These are phyloP conservation scores for Fusarium sp. DNA, from an alignment of 2,329 filamentous ascomycete species.

Conservation along the genomic window DNA sequence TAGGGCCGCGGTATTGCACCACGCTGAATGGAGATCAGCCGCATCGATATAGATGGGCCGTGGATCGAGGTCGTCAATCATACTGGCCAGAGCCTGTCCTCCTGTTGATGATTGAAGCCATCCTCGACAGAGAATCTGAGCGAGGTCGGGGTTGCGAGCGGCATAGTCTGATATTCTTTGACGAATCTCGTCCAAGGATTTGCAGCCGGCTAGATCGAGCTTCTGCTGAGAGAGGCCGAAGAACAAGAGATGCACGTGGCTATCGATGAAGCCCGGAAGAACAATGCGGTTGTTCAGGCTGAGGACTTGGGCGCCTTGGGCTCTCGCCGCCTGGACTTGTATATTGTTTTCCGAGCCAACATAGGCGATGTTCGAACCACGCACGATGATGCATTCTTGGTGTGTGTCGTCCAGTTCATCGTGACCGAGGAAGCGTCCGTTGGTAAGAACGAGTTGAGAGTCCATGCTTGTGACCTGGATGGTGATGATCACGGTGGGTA, in stretches of 20 bases:
- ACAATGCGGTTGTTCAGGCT: constrained; percentile 46
- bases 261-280: constrained; percentile 61
- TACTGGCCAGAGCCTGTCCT: constrained; percentile 49
- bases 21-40: constrained; percentile 60
- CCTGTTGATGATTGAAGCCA: constrained; percentile 57
- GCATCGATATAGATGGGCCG: constrained; percentile 62
- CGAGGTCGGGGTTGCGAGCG: constrained; percentile 51
- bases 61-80: constrained; percentile 57
- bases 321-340: constrained; percentile 4
- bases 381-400: constrained; percentile 11
- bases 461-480: background rate
- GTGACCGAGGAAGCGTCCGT: background rate
- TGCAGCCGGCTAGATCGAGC: constrained; percentile 54
- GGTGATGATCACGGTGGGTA: accelerated
- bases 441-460: background rate
- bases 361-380: constrained; percentile 15
- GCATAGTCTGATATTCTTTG: constrained; percentile 53
- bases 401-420: background rate
- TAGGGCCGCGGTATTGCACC: constrained; percentile 60
- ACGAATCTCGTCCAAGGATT: constrained; percentile 56
- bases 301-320: constrained; percentile 37
- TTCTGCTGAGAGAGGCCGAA: constrained; percentile 60
- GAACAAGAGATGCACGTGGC: constrained; percentile 61
- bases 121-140: constrained; percentile 57
- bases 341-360: constrained; percentile 11